These are phyloP conservation scores for Jamesozyma rosinii DNA, from an alignment of 805 yeast genomes.

Conservation along the genomic window DNA sequence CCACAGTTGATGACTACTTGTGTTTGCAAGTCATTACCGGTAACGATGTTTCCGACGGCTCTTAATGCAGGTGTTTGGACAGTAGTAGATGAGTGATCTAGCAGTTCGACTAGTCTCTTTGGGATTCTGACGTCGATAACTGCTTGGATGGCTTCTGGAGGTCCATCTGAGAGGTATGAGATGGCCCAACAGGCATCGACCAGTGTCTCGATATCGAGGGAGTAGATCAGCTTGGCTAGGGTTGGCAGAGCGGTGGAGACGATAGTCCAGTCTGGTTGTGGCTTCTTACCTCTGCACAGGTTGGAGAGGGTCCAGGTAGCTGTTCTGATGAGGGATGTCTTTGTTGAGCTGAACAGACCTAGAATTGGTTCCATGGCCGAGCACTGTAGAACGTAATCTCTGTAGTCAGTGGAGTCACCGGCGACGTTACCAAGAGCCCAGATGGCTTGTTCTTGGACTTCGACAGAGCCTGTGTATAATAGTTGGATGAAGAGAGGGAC, in stretches of 20 bases:
- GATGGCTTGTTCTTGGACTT: conserved; percentile 95
- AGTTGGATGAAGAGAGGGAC: conserved; percentile 84
- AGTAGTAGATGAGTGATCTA: conserved; percentile 70
- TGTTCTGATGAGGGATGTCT: conserved; percentile 85
- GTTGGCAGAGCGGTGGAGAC: conserved; percentile 87
- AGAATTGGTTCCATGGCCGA: conserved; percentile 87
- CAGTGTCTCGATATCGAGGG: conserved; percentile 84
- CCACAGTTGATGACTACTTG: conserved; percentile 91
- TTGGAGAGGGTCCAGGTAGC: conserved; percentile 98
- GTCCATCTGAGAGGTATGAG: conserved; percentile 87
- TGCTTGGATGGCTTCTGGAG: conserved; percentile 87
- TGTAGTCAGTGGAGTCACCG: conserved; percentile 84
- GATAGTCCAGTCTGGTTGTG: conserved; percentile 89
- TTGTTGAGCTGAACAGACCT: conserved; percentile 65
- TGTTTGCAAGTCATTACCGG: conserved; percentile 93
- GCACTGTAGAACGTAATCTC: conserved; percentile 79
- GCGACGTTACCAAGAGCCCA: conserved; percentile 99
- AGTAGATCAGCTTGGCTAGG: conserved; percentile 79
- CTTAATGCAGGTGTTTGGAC: conserved; percentile 96
- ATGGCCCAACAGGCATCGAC: conserved; percentile 99
- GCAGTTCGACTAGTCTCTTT: conserved; percentile 81
- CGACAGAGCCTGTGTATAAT: conserved; percentile 69
- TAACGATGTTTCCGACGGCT: conserved; percentile 95
- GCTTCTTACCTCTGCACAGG: conserved; percentile 91
- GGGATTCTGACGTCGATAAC: conserved; percentile 96